These are phyloP conservation scores for Chrysosporium keratinophilum DNA, from an alignment of 2,329 filamentous ascomycete species.

Conservation along the genomic window DNA sequence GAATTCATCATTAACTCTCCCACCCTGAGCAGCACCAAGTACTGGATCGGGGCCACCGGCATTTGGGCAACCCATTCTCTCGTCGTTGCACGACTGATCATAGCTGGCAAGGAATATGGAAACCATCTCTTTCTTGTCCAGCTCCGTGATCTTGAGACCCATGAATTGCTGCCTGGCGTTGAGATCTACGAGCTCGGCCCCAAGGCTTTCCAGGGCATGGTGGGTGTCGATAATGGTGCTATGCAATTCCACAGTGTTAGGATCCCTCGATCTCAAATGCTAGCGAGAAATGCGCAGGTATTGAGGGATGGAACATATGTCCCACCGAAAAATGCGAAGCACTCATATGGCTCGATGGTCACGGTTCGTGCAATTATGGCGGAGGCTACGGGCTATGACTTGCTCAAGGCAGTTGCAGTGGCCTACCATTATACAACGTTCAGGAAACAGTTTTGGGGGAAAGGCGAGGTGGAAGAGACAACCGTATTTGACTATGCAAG, in stretches of 20 bases:
- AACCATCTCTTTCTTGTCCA: constrained; percentile 25
- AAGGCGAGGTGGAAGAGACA: constrained; percentile 14
- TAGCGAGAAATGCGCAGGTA: constrained; percentile 24
- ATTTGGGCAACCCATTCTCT: constrained; percentile 24
- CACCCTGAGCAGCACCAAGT: constrained; percentile 23
- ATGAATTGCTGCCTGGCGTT: constrained; percentile 21
- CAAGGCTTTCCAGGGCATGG: constrained; percentile 20
- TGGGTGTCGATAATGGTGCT: constrained; percentile 25
- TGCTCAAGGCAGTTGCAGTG: constrained; percentile 28
- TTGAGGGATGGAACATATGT: constrained; percentile 25
- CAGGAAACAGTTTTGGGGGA: constrained; percentile 16
- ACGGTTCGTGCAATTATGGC: constrained; percentile 24
- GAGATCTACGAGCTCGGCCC: constrained; percentile 25
- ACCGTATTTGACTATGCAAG: constrained; percentile 20
- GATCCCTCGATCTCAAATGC: constrained; percentile 27
- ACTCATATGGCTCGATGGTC: constrained; percentile 30
- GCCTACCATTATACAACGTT: constrained; percentile 25
- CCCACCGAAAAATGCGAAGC: constrained; percentile 23
- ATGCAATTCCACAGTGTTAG: constrained; percentile 26
- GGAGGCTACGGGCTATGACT: constrained; percentile 20
- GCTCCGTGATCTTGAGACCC: constrained; percentile 22
- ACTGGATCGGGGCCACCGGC: constrained; percentile 25
- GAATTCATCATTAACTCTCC: constrained; percentile 27
- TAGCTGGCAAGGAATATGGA: constrained; percentile 22
- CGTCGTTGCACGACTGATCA: constrained; percentile 25